Evolutionary conservation across 148 eudicot species (phyloP).

Genomic region (Hydrangea macrophylla): DNA sequence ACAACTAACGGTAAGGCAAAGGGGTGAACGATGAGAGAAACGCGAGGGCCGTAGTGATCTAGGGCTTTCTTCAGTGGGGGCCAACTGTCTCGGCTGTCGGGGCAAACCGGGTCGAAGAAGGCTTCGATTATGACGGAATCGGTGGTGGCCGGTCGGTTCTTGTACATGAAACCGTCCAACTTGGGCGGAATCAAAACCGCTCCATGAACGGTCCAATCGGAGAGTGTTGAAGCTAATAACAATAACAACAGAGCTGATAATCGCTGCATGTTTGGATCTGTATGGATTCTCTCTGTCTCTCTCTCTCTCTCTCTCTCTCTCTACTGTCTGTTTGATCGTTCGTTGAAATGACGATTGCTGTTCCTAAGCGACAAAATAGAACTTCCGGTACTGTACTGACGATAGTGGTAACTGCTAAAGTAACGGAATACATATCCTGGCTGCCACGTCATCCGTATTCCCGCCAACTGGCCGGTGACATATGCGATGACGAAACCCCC

Average conservation of each 20-base stretch:
- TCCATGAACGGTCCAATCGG: slow-evolving; percentile 8
- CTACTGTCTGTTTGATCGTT: no score
- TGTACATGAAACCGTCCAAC: slow-evolving; percentile 76
- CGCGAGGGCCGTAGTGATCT: slow-evolving; percentile 39
- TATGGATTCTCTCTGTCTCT: not conserved
- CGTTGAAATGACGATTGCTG: no score
- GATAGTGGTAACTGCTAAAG: no score
- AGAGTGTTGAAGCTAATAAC: not conserved
- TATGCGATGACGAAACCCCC: not conserved
- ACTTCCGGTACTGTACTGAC: no score
- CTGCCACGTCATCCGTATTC: no score
- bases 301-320: not conserved
- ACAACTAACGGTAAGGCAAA: slow-evolving; percentile 71
- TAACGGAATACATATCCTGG: no score
- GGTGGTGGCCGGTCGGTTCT: slow-evolving; percentile 25
- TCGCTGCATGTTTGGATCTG: no score
- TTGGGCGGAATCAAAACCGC: slow-evolving; percentile 34
- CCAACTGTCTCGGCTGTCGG: slow-evolving; percentile 84
- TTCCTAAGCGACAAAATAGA: no score
- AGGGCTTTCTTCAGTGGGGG: slow-evolving; percentile 69
- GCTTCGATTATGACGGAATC: slow-evolving; percentile 63
- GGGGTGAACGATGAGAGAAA: slow-evolving; percentile 63
- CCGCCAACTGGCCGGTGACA: not conserved
- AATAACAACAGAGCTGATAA: not conserved
- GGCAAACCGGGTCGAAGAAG: slow-evolving; percentile 91